Percentiles rank a stretch among this genome's conserved stretches.
Conservation (phyloP, 106 monocot genomes). For the Dendrobium huoshanense region DNA sequence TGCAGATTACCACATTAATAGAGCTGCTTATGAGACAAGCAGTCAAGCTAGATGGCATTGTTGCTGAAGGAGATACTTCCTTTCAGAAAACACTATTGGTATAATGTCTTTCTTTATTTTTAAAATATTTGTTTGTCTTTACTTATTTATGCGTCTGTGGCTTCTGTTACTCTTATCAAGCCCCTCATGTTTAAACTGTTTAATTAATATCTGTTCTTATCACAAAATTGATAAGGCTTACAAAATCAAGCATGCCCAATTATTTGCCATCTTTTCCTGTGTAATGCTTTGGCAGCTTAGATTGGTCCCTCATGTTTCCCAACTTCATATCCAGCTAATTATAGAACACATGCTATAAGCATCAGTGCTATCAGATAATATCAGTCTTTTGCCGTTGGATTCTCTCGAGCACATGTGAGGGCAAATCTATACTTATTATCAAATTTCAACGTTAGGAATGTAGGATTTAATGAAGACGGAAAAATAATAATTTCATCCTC, state of each 20-base stretch:
- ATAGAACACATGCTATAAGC: conserved; percentile 5
- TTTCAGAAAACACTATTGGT: conserved; percentile 71
- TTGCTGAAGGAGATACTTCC: conserved; percentile 41
- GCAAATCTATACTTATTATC: not conserved
- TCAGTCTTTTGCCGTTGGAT: not conserved
- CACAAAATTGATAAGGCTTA: not conserved
- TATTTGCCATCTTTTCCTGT: not conserved
- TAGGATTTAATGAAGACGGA: too few relatives aligned
- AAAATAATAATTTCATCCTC: too few relatives aligned
- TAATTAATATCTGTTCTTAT: not conserved
- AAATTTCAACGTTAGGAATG: not conserved
- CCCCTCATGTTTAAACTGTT: not conserved
- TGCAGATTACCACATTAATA: conserved; percentile 72
- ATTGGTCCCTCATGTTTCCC: conserved; percentile 4
- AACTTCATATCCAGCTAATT: not conserved
- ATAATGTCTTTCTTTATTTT: conserved; percentile 3
- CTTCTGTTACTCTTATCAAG: not conserved
- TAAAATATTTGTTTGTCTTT: not conserved
- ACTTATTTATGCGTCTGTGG: not conserved
- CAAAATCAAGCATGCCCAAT: not conserved
- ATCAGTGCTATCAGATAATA: not conserved
- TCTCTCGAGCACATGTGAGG: conserved; percentile 3
- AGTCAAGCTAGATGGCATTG: conserved; percentile 54
- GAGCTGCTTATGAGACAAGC: conserved; percentile 85
- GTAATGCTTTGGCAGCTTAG: conserved; percentile 1